Conservation (phyloP, 257 asterid genomes). For the Nicotiana knightiana region DNA sequence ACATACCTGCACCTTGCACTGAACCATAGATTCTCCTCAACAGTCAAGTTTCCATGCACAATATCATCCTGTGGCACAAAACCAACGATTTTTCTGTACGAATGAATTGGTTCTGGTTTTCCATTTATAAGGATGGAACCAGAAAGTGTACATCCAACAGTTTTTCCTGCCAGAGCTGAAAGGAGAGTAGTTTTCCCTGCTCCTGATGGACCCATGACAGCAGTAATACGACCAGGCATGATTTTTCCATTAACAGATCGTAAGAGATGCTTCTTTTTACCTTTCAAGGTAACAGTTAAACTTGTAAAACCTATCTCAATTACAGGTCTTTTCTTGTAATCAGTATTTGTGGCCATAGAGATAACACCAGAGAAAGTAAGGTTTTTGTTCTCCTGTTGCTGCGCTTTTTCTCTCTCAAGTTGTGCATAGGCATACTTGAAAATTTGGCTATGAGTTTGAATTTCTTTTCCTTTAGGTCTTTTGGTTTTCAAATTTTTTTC, state of each 20-base stretch:
- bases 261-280: conserved; percentile 60
- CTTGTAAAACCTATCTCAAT: conserved; percentile 66
- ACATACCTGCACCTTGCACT: conserved; percentile 91
- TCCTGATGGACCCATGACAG: conserved; percentile 99
- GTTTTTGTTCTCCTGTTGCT: conserved; percentile 49
- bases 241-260: conserved; percentile 74
- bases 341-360: conserved; percentile 55
- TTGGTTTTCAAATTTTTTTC: conserved; percentile 27
- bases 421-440: conserved; percentile 83
- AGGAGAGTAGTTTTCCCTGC: conserved; percentile 96
- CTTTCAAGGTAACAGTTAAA: conserved; percentile 71
- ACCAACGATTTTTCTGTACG: conserved; percentile 81
- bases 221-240: conserved; percentile 78
- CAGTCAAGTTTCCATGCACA: conserved; percentile 92
- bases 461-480: conserved; percentile 43
- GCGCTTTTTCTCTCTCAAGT: conserved; percentile 83
- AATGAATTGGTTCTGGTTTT: conserved; percentile 53
- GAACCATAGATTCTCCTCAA: conserved; percentile 97
- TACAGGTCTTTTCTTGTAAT: conserved; percentile 46
- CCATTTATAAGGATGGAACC: conserved; percentile 72
- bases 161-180: conserved; percentile 91
- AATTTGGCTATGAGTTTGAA: conserved; percentile 68
- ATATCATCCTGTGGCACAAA: conserved; percentile 99
- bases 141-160: conserved; percentile 65
- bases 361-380: conserved; percentile 59